Conservation (phyloP, 176 grass and related monocot species). For the Echinochloa phyllopogon region DNA sequence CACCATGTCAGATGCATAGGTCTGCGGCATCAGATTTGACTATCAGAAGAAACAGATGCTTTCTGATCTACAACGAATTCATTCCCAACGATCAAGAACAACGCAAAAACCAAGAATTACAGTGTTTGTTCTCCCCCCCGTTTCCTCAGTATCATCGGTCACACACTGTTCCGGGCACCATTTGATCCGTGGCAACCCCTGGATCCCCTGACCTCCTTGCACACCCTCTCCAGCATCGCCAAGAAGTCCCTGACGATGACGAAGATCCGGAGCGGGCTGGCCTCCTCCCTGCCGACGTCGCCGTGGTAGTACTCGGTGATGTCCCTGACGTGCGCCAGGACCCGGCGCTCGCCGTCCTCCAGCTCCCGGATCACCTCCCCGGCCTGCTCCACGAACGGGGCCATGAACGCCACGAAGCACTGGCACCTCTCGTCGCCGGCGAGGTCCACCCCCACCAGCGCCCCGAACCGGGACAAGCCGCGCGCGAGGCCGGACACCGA, state of each 20-base stretch:
- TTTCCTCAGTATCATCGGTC: not conserved
- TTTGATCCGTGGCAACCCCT: slow-evolving; percentile 52
- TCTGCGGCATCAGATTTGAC: not conserved
- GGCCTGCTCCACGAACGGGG: slow-evolving; percentile 59
- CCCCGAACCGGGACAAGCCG: slow-evolving; percentile 66
- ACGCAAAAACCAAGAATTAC: slow-evolving; percentile 36
- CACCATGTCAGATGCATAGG: not conserved
- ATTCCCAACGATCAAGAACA: slow-evolving; percentile 35
- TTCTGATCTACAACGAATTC: slow-evolving; percentile 27
- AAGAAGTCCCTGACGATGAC: slow-evolving; percentile 96
- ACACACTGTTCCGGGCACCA: slow-evolving; percentile 37
- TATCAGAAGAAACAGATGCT: not conserved
- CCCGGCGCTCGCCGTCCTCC: slow-evolving; percentile 65
- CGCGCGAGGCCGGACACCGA: slow-evolving; percentile 67
- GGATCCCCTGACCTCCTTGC: slow-evolving; percentile 70
- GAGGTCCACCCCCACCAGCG: slow-evolving; percentile 44
- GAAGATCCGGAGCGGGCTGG: slow-evolving; percentile 85
- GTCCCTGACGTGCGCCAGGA: slow-evolving; percentile 78
- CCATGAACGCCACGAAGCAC: slow-evolving; percentile 65
- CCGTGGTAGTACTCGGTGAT: slow-evolving; percentile 98
- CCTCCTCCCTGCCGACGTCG: slow-evolving; percentile 80
- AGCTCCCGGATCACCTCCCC: slow-evolving; percentile 71
- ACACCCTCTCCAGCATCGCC: slow-evolving; percentile 79
- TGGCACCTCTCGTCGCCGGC: slow-evolving; percentile 35
- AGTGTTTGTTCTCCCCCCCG: slow-evolving; percentile 15